phyloP scores from a whole-genome alignment of 805 yeast species.

The Saccharomyces jurei region DNA sequence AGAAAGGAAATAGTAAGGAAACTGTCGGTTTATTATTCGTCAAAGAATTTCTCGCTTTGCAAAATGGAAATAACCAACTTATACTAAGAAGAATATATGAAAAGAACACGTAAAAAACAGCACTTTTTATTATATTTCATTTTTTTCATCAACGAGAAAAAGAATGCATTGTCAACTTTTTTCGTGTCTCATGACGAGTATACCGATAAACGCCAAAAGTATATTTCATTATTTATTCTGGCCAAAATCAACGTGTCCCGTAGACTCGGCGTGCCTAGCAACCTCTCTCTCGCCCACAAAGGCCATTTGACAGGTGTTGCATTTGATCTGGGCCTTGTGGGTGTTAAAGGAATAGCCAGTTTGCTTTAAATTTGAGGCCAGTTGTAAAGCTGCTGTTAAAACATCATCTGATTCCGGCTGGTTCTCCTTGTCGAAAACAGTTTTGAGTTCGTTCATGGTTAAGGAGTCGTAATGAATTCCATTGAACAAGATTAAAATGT shows the following conservation, averaged over 20 bases:
- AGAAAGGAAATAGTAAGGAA: neutral
- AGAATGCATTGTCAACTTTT: neutral
- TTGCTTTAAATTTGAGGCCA: constrained; percentile 40
- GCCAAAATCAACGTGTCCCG: constrained; percentile 57
- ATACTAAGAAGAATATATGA: neutral
- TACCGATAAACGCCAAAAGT: neutral
- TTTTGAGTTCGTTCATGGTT: constrained; percentile 31
- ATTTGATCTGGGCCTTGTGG: constrained; percentile 45
- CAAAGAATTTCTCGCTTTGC: neutral
- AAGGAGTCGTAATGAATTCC: constrained; percentile 71
- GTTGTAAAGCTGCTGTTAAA: constrained; percentile 30
- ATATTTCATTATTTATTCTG: constrained; percentile 31
- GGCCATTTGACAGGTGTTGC: constrained; percentile 45
- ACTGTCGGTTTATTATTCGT: neutral
- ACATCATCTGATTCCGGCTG: constrained; percentile 29
- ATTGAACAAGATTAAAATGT: constrained; percentile 50
- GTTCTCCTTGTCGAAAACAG: constrained; percentile 36
- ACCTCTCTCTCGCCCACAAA: constrained; percentile 61
- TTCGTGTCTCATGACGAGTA: constrained; percentile 1
- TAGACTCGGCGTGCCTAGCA: constrained; percentile 50
- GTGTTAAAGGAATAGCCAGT: constrained; percentile 61
- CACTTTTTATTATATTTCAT: neutral
- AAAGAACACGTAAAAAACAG: neutral
- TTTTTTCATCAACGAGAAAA: constrained; percentile 1
- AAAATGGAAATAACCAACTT: neutral